Percentiles rank a stretch among this genome's conserved stretches.
phyloP scores from a whole-genome alignment of 1,284 basidiomycete genomes.

The Cryptococcus floricola region DNA sequence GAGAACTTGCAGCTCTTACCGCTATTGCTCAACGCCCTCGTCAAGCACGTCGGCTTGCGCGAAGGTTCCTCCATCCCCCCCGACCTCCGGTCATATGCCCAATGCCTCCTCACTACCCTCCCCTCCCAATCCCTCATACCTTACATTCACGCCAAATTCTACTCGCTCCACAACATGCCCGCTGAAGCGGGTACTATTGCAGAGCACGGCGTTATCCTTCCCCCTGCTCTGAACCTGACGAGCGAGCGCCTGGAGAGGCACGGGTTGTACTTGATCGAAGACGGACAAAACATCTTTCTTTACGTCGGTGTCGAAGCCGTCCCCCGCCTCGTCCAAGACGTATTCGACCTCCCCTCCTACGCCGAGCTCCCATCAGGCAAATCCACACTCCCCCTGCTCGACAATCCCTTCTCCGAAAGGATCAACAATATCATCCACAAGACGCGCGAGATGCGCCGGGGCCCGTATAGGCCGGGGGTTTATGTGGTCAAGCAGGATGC shows the following conservation, averaged over 20 bases:
- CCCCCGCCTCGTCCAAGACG: slow-evolving; percentile 87
- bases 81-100: slow-evolving; percentile 92
- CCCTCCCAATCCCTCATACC: slow-evolving; percentile 88
- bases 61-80: slow-evolving; percentile 95
- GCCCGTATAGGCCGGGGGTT: slow-evolving; percentile 89
- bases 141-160: slow-evolving; percentile 92
- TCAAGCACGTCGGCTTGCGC: slow-evolving; percentile 94
- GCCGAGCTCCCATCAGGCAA: slow-evolving; percentile 87
- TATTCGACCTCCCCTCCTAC: slow-evolving; percentile 87
- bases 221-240: slow-evolving; percentile 74
- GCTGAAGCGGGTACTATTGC: slow-evolving; percentile 46
- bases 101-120: slow-evolving; percentile 83
- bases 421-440: slow-evolving; percentile 77
- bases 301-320: slow-evolving; percentile 97
- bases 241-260: slow-evolving; percentile 92
- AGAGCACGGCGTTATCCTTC: slow-evolving; percentile 40
- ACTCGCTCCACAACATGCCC: slow-evolving; percentile 92
- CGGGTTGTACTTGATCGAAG: slow-evolving; percentile 94
- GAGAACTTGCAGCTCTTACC: slow-evolving; percentile 95
- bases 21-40: slow-evolving; percentile 76
- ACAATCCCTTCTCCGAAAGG: slow-evolving; percentile 89
- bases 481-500: slow-evolving; percentile 98
- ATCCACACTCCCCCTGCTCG: slow-evolving; percentile 79
- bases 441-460: slow-evolving; percentile 71
- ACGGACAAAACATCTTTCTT: slow-evolving; percentile 95